A percentile compares a stretch with the other conserved stretches of the same genome.
Evolutionary conservation across 1,139 yeast genomes (phyloP).

Genomic region (Candida albicans): DNA sequence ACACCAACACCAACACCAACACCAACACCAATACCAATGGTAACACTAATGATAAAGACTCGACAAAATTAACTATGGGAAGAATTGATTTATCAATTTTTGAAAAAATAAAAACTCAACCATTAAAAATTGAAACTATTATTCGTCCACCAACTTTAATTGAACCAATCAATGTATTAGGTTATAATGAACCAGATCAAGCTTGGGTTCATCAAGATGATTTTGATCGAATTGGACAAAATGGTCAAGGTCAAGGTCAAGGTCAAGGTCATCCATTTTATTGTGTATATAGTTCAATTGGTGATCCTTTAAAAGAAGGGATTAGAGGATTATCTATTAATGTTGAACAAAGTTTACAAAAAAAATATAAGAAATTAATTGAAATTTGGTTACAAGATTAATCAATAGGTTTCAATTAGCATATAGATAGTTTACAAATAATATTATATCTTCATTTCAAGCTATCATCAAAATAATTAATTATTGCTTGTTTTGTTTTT

Average conservation of each 20-base stretch:
- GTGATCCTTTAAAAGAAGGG: slow-evolving; percentile 19
- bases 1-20: too few relatives aligned
- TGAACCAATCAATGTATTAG: slow-evolving; percentile 16
- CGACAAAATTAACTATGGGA: slow-evolving; percentile 4
- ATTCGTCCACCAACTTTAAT: slow-evolving; percentile 24
- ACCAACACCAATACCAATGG: too few relatives aligned
- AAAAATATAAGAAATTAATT: slow-evolving; percentile 16
- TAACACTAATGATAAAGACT: slow-evolving; percentile 8
- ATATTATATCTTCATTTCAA: too few relatives aligned
- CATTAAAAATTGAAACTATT: slow-evolving; percentile 22
- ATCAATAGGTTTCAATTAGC: too few relatives aligned
- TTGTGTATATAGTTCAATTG: slow-evolving; percentile 40
- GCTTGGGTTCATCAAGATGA: slow-evolving; percentile 22
- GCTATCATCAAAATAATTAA: too few relatives aligned
- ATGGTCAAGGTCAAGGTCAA: neutral
- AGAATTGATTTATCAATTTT: slow-evolving; percentile 9
- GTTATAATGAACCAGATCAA: slow-evolving; percentile 24
- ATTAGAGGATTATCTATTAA: slow-evolving; percentile 18
- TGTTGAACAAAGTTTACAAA: slow-evolving; percentile 14
- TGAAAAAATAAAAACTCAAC: slow-evolving; percentile 18
- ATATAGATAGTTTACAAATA: too few relatives aligned
- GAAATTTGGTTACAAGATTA: slow-evolving; percentile 22
- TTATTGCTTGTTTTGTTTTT: too few relatives aligned
- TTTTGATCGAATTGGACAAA: slow-evolving; percentile 5
- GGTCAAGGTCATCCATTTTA: slow-evolving; percentile 24